phyloP scores from a whole-genome alignment of 1,139 yeast genomes.

The Suhomyces panamericanus region DNA sequence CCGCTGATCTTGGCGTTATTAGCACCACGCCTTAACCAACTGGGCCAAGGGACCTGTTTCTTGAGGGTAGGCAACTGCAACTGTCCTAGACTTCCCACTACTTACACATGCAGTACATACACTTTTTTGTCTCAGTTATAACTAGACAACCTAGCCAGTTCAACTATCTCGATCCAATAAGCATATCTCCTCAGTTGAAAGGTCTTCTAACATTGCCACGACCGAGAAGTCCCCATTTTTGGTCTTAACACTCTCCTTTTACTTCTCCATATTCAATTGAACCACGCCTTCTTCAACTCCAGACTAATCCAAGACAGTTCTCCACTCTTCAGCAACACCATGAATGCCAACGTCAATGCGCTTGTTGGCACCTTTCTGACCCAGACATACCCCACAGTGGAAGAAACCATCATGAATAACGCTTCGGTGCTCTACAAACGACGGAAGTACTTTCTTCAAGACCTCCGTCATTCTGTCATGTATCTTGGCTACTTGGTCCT shows the following conservation, averaged over 20 bases:
- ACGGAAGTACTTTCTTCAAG: conserved; percentile 39
- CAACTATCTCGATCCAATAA: no score
- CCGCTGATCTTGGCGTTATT: conserved; percentile 83
- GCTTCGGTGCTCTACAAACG: conserved; percentile 39
- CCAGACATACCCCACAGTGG: conserved; percentile 38
- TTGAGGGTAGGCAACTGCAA: not conserved
- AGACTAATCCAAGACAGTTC: not conserved
- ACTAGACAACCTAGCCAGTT: no score
- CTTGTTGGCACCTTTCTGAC: conserved; percentile 32
- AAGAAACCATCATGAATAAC: conserved; percentile 39
- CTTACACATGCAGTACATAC: not conserved
- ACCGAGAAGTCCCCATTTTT: no score
- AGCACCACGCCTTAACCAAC: conserved; percentile 92
- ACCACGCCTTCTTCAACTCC: not conserved
- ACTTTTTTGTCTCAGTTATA: no score
- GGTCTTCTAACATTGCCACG: no score
- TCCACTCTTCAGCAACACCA: not conserved
- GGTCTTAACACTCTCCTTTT: no score
- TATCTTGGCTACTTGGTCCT: conserved; percentile 33
- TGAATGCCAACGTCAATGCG: conserved; percentile 18
- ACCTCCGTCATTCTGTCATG: conserved; percentile 32
- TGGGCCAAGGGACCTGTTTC: conserved; percentile 62
- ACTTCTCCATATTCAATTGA: no score
- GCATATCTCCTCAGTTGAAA: no score
- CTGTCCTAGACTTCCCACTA: not conserved